Base-by-base conservation (phyloP, 2,329 filamentous ascomycete species). In the Hypoxylon sp. region DNA sequence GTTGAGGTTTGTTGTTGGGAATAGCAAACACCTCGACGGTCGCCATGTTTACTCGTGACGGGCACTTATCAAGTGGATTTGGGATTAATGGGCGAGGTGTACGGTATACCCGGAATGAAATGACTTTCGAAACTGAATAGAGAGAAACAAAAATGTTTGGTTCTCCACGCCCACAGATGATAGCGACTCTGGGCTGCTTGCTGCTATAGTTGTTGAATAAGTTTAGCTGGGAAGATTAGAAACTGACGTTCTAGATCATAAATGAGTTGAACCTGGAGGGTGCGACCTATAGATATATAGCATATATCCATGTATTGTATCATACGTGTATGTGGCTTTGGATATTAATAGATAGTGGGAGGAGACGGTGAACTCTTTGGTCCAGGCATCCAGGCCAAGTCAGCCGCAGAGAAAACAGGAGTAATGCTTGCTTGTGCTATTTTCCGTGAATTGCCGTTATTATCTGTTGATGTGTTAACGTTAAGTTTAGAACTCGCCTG, bases 11-110 rank as follows among this genome's bases (percentile, higher is more conserved):
- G 31, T 47, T 42, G 37, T 39, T 44, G 29, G 67, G 65, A 42
- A 73, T 53, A 22, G 54, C 42, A 54, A 63, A 46, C 19, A 64
- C 46, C 19, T 70, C 56, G 52, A 70, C 47, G n/a, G 60, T 62
- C 4, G 56, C 47, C 64, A 61, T 66, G 14, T 51, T 9, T 47
- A 39, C 42, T 39, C 13, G n/a, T 11, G n/a, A 14, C 39, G 6
- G 19, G 19, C 11, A 11, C 17, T 5, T 44, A 9, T 19, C 17
- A 11, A 44, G 39, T 13, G 19, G n/a, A 19, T 19, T 29, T 24
- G 35, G 11, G 14, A 13, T 44, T 13, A 5, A 44, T 19, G 13
- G 4, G 3, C 3, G 39, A 44, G 8, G 8, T 22, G 6, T 11
- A n/a, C n/a, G n/a, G n/a, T n/a, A 22, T 44, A 9, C 17, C 5